Percentiles rank a stretch among this genome's conserved stretches.
Conservation (phyloP, 2,329 filamentous ascomycete species). For the Cercospora beticola region DNA sequence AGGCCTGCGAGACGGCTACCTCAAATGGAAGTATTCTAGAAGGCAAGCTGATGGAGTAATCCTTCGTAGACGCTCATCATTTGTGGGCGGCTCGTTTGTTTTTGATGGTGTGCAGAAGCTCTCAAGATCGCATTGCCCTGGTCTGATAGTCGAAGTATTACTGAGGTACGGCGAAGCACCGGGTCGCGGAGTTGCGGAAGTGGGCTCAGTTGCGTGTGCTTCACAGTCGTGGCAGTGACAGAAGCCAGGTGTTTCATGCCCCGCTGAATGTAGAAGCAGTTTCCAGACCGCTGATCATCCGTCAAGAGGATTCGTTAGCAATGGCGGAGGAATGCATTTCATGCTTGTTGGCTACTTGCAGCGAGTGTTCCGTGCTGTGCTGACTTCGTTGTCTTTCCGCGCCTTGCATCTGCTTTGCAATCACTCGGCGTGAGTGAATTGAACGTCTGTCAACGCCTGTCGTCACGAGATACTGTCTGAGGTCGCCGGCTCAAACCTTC, state of each 20-base stretch:
- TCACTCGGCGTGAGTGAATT: background rate
- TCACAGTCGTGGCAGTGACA: background rate
- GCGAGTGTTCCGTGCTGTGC: background rate
- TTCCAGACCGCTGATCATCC: conserved; percentile 1
- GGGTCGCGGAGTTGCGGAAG: background rate
- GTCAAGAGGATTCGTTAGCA: background rate
- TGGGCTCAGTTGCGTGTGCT: background rate
- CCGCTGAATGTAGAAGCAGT: conserved; percentile 1
- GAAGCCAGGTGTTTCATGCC: background rate
- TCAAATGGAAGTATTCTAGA: background rate
- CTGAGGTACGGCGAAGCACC: background rate
- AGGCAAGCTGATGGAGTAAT: background rate
- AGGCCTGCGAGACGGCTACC: background rate
- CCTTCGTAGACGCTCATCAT: background rate
- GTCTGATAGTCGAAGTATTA: background rate
- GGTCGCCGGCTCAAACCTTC: background rate
- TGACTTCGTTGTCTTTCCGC: background rate
- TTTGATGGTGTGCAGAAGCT: background rate
- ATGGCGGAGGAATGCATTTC: background rate
- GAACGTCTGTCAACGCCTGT: background rate
- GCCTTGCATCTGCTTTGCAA: background rate
- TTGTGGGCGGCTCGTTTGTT: background rate
- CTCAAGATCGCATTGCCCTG: background rate
- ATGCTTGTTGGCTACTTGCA: background rate
- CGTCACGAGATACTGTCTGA: background rate